Percentiles rank a stretch among this genome's conserved stretches.
phyloP scores from a whole-genome alignment of 2,329 filamentous ascomycete genomes.

The Zymoseptoria passerinii region DNA sequence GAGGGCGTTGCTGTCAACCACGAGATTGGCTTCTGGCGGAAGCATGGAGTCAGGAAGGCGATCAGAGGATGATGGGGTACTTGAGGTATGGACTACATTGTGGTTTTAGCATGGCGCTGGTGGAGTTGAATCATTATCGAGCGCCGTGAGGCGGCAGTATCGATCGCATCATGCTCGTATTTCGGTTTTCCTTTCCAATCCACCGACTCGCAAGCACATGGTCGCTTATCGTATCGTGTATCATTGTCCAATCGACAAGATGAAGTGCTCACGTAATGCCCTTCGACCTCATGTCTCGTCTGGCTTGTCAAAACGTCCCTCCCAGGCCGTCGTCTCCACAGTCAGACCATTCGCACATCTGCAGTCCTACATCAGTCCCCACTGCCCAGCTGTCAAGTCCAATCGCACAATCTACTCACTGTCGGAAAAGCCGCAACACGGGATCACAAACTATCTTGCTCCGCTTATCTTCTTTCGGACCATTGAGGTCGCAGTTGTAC shows the following conservation, averaged over 20 bases:
- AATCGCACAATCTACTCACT: constrained; percentile 36
- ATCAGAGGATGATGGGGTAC: constrained; percentile 6
- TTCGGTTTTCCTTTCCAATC: not conserved
- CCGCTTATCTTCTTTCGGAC: constrained; percentile 33
- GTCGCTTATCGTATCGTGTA: not conserved
- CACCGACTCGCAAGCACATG: not conserved
- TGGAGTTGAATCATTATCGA: not conserved
- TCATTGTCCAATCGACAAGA: not conserved
- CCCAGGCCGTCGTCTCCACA: constrained; percentile 56
- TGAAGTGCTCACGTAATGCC: not conserved
- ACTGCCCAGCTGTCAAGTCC: not conserved
- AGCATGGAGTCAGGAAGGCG: constrained; percentile 17
- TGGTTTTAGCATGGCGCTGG: constrained; percentile 31
- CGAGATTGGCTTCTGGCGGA: constrained; percentile 51
- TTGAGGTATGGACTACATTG: not conserved
- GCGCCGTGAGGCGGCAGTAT: not conserved
- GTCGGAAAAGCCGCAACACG: constrained; percentile 51
- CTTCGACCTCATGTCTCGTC: constrained; percentile 5
- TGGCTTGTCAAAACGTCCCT: constrained; percentile 32
- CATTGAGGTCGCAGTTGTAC: constrained; percentile 51
- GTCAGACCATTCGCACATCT: constrained; percentile 48
- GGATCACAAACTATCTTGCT: constrained; percentile 46
- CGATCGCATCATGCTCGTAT: not conserved
- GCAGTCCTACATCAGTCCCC: constrained; percentile 12
- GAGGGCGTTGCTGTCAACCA: constrained; percentile 49